A percentile compares a stretch with the other conserved stretches of the same genome.
These are phyloP conservation scores for Citrus medica DNA, from an alignment of 345 rosid genomes.

Conservation along the genomic window DNA sequence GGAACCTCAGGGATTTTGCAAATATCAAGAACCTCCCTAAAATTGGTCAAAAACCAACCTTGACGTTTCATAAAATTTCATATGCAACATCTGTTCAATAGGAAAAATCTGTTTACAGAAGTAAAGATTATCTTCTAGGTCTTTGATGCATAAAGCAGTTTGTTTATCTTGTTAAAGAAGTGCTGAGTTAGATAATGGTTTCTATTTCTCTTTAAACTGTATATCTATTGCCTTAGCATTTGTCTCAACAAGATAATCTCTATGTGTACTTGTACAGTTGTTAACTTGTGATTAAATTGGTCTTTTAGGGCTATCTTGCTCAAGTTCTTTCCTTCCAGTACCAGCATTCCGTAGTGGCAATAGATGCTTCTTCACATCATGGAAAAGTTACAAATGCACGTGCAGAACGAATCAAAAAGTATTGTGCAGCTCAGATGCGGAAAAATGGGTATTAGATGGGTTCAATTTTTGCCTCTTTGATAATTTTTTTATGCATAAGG, in stretches of 20 bases:
- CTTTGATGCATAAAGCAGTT: not conserved
- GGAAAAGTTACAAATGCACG: conserved; percentile 78
- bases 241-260: not conserved
- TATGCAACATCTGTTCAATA: not conserved
- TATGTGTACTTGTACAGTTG: not conserved
- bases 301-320: conserved; percentile 77
- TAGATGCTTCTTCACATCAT: conserved; percentile 88
- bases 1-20: not conserved
- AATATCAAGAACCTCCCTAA: not conserved
- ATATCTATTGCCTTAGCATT: not conserved
- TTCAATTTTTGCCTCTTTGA: not conserved
- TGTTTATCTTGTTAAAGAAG: not conserved
- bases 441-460: conserved; percentile 55
- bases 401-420: conserved; percentile 78
- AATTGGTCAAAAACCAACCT: not conserved
- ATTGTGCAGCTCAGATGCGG: conserved; percentile 65
- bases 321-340: conserved; percentile 90
- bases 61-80: not conserved
- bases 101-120: not conserved
- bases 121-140: not conserved
- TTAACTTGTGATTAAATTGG: conserved; percentile 18
- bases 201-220: not conserved
- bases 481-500: not conserved
- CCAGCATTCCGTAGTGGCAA: conserved; percentile 72
- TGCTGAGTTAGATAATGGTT: not conserved